Evolutionary conservation across 1,139 yeast species (phyloP).

Genomic region (Scheffersomyces titani): DNA sequence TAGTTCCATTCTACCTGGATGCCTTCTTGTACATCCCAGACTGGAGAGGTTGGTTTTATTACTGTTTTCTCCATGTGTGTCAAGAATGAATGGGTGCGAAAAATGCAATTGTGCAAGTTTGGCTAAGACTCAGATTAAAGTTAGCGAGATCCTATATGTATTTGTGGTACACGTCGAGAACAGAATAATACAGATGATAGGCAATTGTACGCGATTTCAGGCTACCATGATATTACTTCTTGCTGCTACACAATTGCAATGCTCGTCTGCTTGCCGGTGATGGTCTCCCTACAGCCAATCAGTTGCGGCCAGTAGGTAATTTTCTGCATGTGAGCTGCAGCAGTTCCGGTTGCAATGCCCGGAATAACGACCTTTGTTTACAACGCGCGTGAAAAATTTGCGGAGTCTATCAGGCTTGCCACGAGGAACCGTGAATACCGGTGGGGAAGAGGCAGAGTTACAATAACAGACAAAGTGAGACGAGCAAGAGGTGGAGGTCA

Average conservation of each 20-base stretch:
- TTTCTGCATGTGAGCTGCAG: neutral
- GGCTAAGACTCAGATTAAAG: neutral
- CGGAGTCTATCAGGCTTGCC: neutral
- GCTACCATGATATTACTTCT: neutral
- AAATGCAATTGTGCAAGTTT: neutral
- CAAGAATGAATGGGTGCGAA: neutral
- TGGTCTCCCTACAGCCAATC: neutral
- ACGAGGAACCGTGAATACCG: neutral
- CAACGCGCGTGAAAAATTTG: neutral
- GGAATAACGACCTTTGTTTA: neutral
- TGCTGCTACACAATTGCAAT: neutral
- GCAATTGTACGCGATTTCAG: neutral
- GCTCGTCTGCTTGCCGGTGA: neutral
- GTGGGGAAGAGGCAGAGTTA: neutral
- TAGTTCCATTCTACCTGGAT: neutral
- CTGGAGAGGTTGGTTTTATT: neutral
- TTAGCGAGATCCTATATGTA: neutral
- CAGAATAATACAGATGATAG: no score
- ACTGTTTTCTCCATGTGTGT: neutral
- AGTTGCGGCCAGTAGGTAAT: neutral
- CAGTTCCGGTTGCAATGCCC: neutral
- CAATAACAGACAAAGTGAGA: neutral
- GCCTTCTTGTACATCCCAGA: neutral
- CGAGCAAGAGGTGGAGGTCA: neutral
- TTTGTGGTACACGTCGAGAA: no score